These are phyloP conservation scores for Jasminum sambac DNA, from an alignment of 257 asterid genomes.

Conservation along the genomic window DNA sequence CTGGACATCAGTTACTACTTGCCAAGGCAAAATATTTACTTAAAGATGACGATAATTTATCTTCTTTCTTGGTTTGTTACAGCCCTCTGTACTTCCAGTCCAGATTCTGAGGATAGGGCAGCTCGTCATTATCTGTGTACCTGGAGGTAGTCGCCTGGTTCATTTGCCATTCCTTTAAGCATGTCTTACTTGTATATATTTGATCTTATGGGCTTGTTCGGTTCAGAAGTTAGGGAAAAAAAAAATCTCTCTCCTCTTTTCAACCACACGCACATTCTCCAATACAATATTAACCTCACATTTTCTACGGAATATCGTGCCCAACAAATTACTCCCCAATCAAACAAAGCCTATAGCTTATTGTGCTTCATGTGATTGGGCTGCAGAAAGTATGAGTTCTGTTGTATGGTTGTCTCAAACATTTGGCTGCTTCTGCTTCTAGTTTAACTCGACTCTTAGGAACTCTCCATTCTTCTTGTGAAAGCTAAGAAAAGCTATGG, in stretches of 20 bases:
- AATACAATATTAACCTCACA: no score
- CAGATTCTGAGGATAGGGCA: slow-evolving; percentile 95
- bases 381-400: slow-evolving; percentile 5
- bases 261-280: no score
- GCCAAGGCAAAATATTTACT: slow-evolving; percentile 8
- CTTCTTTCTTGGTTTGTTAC: slow-evolving; percentile 29
- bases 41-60: slow-evolving; percentile 10
- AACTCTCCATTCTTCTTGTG: neutral
- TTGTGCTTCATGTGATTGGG: neutral
- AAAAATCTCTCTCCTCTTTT: no score
- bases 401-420: slow-evolving; percentile 3
- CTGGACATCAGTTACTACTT: slow-evolving; percentile 9
- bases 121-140: slow-evolving; percentile 81
- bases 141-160: slow-evolving; percentile 68
- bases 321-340: no score
- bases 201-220: no score
- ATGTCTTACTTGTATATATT: slow-evolving; percentile 3
- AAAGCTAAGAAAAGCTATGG: neutral
- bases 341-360: no score
- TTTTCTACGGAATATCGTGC: no score
- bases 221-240: no score
- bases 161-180: slow-evolving; percentile 14
- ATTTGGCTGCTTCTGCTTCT: neutral
- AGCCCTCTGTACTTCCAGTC: slow-evolving; percentile 96
- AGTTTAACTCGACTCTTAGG: neutral